These are phyloP conservation scores for Penicillium roqueforti DNA, from an alignment of 495 filamentous ascomycete genomes.

Conservation along the genomic window DNA sequence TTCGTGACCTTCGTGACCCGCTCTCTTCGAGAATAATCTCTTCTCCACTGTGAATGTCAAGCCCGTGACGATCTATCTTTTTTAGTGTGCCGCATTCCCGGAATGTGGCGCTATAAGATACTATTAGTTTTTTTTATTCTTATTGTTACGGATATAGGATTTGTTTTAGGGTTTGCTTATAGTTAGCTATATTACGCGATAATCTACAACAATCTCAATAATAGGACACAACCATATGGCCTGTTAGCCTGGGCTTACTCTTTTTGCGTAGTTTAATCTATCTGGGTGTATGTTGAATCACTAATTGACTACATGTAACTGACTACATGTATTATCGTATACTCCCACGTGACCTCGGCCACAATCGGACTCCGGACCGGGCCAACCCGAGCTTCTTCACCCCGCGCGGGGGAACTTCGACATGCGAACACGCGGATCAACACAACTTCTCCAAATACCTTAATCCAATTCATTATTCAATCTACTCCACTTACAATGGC, in stretches of 20 bases:
- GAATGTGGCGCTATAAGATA: background rate
- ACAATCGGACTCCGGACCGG: slow-evolving; percentile 1
- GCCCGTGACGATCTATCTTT: background rate
- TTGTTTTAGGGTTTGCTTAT: background rate
- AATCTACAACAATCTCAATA: background rate
- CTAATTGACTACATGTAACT: no score
- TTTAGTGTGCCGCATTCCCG: slow-evolving; percentile 1
- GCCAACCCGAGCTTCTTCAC: background rate
- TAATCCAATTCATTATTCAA: background rate
- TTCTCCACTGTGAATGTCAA: background rate
- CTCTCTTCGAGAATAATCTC: background rate
- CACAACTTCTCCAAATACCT: slow-evolving; percentile 3
- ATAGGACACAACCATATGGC: background rate
- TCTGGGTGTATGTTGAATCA: no score
- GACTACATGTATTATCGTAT: no score
- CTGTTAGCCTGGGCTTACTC: no score
- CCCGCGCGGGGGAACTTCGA: slow-evolving; percentile 20
- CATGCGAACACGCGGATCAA: slow-evolving; percentile 8
- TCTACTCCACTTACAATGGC: slow-evolving; percentile 39
- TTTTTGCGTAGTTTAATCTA: no score
- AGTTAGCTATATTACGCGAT: background rate
- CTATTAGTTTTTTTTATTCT: background rate
- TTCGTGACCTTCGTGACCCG: background rate
- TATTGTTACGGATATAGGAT: background rate
- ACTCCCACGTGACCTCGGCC: background rate